A percentile compares a stretch with the other conserved stretches of the same genome.
phyloP scores from a whole-genome alignment of 768 basidiomycete species.

The Leccinum sublutescens region DNA sequence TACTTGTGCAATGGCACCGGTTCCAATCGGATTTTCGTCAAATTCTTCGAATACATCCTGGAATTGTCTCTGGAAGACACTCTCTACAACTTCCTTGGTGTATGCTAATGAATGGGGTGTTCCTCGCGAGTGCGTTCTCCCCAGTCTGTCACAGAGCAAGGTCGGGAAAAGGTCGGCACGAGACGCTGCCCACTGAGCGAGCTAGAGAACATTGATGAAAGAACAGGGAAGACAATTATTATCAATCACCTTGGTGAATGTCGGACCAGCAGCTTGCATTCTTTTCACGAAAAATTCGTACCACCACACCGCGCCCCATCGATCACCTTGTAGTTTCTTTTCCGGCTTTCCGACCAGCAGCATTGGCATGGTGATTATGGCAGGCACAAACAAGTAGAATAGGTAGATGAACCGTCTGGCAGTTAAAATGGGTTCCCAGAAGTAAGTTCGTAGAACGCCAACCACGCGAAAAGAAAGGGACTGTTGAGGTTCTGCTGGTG shows the following conservation, averaged over 20 bases:
- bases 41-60: slow-evolving; percentile 91
- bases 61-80: slow-evolving; percentile 80
- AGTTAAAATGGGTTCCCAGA: slow-evolving; percentile 88
- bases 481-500: slow-evolving; percentile 62
- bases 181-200: slow-evolving; percentile 98
- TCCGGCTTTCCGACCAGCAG: slow-evolving; percentile 64
- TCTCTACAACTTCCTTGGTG: slow-evolving; percentile 79
- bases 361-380: slow-evolving; percentile 82
- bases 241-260: slow-evolving; percentile 83
- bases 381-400: slow-evolving; percentile 81
- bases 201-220: slow-evolving; percentile 41
- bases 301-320: slow-evolving; percentile 98
- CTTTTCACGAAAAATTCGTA: slow-evolving; percentile 81
- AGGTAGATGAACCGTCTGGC: slow-evolving; percentile 81
- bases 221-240: slow-evolving; percentile 1
- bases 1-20: slow-evolving; percentile 93
- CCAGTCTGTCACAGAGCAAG: slow-evolving; percentile 78
- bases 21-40: slow-evolving; percentile 85
- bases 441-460: slow-evolving; percentile 48
- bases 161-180: slow-evolving; percentile 92
- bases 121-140: slow-evolving; percentile 84
- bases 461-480: slow-evolving; percentile 45
- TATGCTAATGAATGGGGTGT: slow-evolving; percentile 77
- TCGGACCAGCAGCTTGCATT: slow-evolving; percentile 96
- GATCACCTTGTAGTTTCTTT: slow-evolving; percentile 61